Evolutionary conservation across 768 basidiomycete genomes (phyloP).

Genomic region (Kwoniella europaea): DNA sequence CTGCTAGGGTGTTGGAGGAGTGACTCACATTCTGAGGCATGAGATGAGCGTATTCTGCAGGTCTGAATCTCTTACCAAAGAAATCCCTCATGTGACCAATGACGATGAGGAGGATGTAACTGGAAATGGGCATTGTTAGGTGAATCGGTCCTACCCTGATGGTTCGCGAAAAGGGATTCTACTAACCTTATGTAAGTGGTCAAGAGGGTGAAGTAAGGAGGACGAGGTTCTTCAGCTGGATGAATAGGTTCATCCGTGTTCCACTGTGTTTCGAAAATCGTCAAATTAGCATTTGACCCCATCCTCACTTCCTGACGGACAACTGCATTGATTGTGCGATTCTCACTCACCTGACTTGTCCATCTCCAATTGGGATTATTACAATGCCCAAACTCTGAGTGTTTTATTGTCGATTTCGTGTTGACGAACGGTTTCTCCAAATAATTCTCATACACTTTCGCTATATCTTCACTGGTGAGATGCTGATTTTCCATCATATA

Average conservation of each 20-base stretch:
- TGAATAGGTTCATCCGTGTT: conserved; percentile 55
- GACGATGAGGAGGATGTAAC: conserved; percentile 88
- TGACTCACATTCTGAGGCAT: conserved; percentile 76
- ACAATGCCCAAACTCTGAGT: conserved; percentile 93
- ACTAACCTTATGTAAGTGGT: conserved; percentile 74
- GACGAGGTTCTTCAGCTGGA: conserved; percentile 69
- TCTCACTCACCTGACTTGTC: conserved; percentile 60
- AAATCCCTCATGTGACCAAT: conserved; percentile 95
- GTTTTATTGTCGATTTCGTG: conserved; percentile 51
- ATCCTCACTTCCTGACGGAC: too few species aligned
- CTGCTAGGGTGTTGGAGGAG: conserved; percentile 9
- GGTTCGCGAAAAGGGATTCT: background rate
- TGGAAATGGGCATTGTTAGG: conserved; percentile 40
- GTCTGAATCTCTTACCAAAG: conserved; percentile 79
- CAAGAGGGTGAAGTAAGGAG: conserved; percentile 88
- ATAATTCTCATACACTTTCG: conserved; percentile 43
- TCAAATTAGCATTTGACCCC: too few species aligned
- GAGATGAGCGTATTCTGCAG: conserved; percentile 75
- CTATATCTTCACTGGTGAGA: conserved; percentile 38
- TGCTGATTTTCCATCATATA: background rate
- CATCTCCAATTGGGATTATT: conserved; percentile 69
- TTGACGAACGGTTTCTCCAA: conserved; percentile 52
- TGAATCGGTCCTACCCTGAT: too few species aligned
- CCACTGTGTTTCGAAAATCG: conserved; percentile 37
- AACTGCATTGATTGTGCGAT: too few species aligned